phyloP scores from a whole-genome alignment of 768 basidiomycete genomes.

The Phanerochaete carnosa region DNA sequence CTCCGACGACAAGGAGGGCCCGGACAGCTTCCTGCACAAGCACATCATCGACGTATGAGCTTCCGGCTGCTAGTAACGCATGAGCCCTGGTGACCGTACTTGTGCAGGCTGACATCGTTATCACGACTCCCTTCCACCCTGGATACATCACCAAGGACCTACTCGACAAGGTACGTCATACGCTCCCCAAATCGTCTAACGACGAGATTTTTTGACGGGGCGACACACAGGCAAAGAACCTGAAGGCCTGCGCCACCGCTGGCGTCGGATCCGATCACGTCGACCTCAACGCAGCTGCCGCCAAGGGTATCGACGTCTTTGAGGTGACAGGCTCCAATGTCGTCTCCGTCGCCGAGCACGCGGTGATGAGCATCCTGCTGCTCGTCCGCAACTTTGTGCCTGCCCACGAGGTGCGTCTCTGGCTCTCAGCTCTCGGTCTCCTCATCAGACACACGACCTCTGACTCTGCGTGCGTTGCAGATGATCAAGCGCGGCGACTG shows the following conservation, averaged over 20 bases:
- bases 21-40: slow-evolving; percentile 79
- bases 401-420: slow-evolving; percentile 64
- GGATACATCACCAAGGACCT: slow-evolving; percentile 77
- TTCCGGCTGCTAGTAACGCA: background rate
- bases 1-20: slow-evolving; percentile 80
- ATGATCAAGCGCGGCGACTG: slow-evolving; percentile 86
- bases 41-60: slow-evolving; percentile 70
- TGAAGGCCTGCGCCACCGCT: slow-evolving; percentile 88
- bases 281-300: slow-evolving; percentile 84
- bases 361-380: slow-evolving; percentile 85
- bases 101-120: slow-evolving; percentile 68
- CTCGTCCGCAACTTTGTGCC: slow-evolving; percentile 89
- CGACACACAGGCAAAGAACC: slow-evolving; percentile 66
- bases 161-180: slow-evolving; percentile 52
- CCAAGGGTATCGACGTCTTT: slow-evolving; percentile 63
- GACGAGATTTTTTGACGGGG: background rate
- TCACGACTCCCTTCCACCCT: slow-evolving; percentile 86
- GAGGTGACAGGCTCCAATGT: slow-evolving; percentile 87
- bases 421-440: background rate
- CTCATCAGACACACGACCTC: background rate
- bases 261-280: slow-evolving; percentile 93
- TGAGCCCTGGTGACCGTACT: background rate
- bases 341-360: slow-evolving; percentile 88
- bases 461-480: slow-evolving; percentile 26
- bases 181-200: background rate